Evolutionary conservation across 1,284 basidiomycete species (phyloP), one percentile per base, ranked within the genome.

Genomic region (Cutaneotrichosporon cavernicola): DNA sequence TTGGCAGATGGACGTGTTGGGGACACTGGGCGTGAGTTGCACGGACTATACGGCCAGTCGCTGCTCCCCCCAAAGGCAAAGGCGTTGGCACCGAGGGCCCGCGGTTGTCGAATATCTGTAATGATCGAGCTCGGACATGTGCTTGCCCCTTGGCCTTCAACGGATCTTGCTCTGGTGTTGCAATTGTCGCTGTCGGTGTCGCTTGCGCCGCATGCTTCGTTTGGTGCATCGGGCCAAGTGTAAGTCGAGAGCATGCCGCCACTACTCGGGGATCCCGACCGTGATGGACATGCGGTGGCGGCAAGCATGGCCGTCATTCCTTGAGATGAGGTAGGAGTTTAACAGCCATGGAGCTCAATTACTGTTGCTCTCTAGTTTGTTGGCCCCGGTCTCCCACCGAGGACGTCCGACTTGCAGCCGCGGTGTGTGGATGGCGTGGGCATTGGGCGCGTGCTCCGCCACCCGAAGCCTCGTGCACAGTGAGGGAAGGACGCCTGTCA

Each of bases 201-300:
- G 51, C 51, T 34, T 32, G 30, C 10, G 22, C 21, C 49, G 51
- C 51, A 53, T 34, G 51, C 51, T 34, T 53, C 51, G 7, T 34
- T 6, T n/a, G 51, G 51, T 10, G 31, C 51, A 34, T 53, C 51
- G 31, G 51, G 51, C 13, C 51, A 34, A 16, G 9, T 11, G 31
- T 14, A 30, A 6, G 18, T 63, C 61, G 66, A 66, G 36, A 66
- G 5, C n/a, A 10, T 22, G 56, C 38, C 21, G 56, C 59, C 51
- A 18, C 30, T 34, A 16, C n/a, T 59, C 56, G 21, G 22, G 18
- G 30, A 49, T 34, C 51, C 30, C 51, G 30, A n/a, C 16, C 31
- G 51, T 31, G 51, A 18, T n/a, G 30, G 26, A 18, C 31, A n/a
- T 32, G 31, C 31, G 51, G 30, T 53, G 51, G 51, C 51, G 51